phyloP scores from a whole-genome alignment of 768 basidiomycete species.

The Tubosaeta sp. region DNA sequence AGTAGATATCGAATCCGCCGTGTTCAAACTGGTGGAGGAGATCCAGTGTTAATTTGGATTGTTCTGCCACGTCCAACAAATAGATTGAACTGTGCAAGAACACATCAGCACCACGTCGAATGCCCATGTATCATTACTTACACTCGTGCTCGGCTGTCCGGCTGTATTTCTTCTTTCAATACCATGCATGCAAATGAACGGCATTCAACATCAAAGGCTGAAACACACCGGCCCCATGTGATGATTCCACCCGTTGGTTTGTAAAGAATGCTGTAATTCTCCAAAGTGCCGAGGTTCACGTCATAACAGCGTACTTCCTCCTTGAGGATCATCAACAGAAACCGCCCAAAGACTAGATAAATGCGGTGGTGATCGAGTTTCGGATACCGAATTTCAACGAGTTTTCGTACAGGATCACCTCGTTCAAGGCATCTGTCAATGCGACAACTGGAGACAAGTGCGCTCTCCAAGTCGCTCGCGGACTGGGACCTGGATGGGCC shows the following conservation, averaged over 20 bases:
- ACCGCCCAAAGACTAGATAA: too few relatives aligned
- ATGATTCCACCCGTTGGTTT: neutral
- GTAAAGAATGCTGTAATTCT: neutral
- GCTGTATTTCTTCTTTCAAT: neutral
- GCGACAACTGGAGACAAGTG: too few relatives aligned
- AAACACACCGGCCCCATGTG: neutral
- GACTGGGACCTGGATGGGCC: too few relatives aligned
- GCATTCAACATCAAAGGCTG: neutral
- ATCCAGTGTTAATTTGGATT: constrained; percentile 3
- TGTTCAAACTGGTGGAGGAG: constrained; percentile 10
- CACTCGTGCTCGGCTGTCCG: neutral
- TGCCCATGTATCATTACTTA: neutral
- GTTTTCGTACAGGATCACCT: too few relatives aligned
- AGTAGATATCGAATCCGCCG: neutral
- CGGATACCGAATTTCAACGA: too few relatives aligned
- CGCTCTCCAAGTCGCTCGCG: too few relatives aligned
- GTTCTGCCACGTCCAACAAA: neutral
- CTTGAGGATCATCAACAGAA: too few relatives aligned
- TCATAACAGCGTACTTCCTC: constrained; percentile 9
- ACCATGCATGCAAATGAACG: constrained; percentile 2
- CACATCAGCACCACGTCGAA: neutral
- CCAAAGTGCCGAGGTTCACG: neutral
- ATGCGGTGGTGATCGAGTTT: too few relatives aligned
- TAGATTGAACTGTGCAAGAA: neutral
- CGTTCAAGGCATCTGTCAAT: too few relatives aligned